A percentile compares a stretch with the other conserved stretches of the same genome.
These are phyloP conservation scores for Elsinoe arachidis DNA, from an alignment of 2,329 filamentous ascomycete species.

Conservation along the genomic window DNA sequence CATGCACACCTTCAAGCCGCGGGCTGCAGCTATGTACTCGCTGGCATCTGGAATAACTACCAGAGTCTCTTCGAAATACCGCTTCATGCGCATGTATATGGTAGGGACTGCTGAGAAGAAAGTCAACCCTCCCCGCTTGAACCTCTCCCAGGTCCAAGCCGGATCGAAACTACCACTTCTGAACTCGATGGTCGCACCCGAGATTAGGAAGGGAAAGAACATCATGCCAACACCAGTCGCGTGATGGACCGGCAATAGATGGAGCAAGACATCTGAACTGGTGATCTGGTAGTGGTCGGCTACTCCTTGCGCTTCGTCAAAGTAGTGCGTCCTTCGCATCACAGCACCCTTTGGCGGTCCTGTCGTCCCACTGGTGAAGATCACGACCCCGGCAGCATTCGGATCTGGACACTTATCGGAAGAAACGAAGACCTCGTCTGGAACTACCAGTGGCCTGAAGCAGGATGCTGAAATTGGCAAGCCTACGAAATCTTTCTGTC, in stretches of 20 bases:
- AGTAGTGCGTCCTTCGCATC: slow-evolving; percentile 35
- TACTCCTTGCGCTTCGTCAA: slow-evolving; percentile 30
- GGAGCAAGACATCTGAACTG: slow-evolving; percentile 37
- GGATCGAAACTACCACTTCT: slow-evolving; percentile 36
- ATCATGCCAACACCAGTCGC: slow-evolving; percentile 45
- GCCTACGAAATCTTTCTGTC: slow-evolving; percentile 26
- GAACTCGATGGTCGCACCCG: slow-evolving; percentile 41
- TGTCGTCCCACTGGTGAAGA: slow-evolving; percentile 41
- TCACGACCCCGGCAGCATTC: slow-evolving; percentile 35
- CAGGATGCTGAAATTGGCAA: slow-evolving; percentile 31
- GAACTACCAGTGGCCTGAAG: slow-evolving; percentile 24
- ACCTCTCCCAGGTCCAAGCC: slow-evolving; percentile 39
- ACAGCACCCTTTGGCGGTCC: slow-evolving; percentile 39
- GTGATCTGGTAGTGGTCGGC: slow-evolving; percentile 34
- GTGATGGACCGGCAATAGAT: slow-evolving; percentile 44
- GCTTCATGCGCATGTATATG: slow-evolving; percentile 41
- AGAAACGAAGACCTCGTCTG: slow-evolving; percentile 32
- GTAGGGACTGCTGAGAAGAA: slow-evolving; percentile 47
- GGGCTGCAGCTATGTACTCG: slow-evolving; percentile 37
- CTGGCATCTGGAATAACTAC: slow-evolving; percentile 23
- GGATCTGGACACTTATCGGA: slow-evolving; percentile 34
- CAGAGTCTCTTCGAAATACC: slow-evolving; percentile 35
- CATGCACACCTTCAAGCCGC: slow-evolving; percentile 34
- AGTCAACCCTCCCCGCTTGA: slow-evolving; percentile 33
- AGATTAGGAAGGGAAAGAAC: slow-evolving; percentile 39